phyloP scores from a whole-genome alignment of 2,329 filamentous ascomycete genomes.

The Scedosporium boydii region DNA sequence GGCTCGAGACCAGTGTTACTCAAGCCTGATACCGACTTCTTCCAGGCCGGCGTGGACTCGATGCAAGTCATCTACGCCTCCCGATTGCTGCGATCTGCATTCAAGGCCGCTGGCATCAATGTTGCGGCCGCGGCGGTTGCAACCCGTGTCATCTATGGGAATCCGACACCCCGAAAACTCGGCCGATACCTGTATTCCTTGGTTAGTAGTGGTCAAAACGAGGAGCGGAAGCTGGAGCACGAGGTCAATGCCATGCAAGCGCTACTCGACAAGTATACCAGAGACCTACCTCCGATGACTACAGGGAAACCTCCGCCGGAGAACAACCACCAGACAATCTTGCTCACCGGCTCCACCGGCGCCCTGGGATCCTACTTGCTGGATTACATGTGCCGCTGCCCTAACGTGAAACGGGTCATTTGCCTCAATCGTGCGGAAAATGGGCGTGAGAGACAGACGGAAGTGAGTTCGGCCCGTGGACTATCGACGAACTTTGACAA shows the following conservation, averaged over 20 bases:
- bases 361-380: constrained; percentile 74
- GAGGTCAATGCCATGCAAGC: constrained; percentile 9
- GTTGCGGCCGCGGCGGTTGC: constrained; percentile 10
- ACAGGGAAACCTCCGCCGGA: constrained; percentile 15
- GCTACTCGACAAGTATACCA: constrained; percentile 20
- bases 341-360: constrained; percentile 81
- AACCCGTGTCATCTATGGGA: constrained; percentile 18
- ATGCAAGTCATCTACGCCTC: constrained; percentile 23
- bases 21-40: constrained; percentile 23
- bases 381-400: constrained; percentile 18
- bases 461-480: constrained; percentile 26
- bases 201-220: background rate
- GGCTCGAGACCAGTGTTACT: constrained; percentile 11
- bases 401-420: constrained; percentile 13
- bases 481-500: constrained; percentile 25
- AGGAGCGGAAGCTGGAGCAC: constrained; percentile 4
- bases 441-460: constrained; percentile 28
- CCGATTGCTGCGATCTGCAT: constrained; percentile 12
- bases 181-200: constrained; percentile 13
- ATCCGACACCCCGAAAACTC: constrained; percentile 18
- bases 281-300: constrained; percentile 13
- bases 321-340: constrained; percentile 43
- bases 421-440: constrained; percentile 25
- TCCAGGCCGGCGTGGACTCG: constrained; percentile 28
- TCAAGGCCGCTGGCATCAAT: constrained; percentile 11